Evolutionary conservation across 2,329 filamentous ascomycete species (phyloP), one percentile per base, ranked within the genome.

Genomic region (Cytospora mali): DNA sequence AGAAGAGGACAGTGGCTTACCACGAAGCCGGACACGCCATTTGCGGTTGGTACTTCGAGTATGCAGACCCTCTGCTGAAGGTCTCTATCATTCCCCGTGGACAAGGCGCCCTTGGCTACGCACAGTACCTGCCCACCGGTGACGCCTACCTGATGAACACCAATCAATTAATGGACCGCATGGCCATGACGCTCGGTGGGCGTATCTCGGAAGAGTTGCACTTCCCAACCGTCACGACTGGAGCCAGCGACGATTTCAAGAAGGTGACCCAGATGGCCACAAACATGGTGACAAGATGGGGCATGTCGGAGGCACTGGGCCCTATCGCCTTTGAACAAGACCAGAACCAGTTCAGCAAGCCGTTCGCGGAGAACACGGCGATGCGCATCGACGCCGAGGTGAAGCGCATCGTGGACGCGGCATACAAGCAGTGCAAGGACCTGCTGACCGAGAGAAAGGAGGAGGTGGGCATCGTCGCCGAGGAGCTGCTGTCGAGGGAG

Each of bases 271-370:
- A 88, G 62, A 94, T 97, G 90, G 96, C 95, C 4, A 96, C 91
- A 21, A 89, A 91, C 66, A 99, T 99, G 95, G 95, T 99, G 31
- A 99, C 94, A n/a, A 92, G 97, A 75, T 99, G 93, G 89, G 95
- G 95, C 69, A 99, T 99, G 95, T 96, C 91, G 48, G 86, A 91
- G 69, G 96, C 96, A 79, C 89, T 99, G 53, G 94, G 94, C 31
- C 93, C 93, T 67, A 83, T 99, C 66, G 91, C 96, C 81, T 99
- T 94, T 76, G 90, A 95, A 71, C 90, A 91, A 73, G 84, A 92
- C 71, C 85, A 90, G 67, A 90, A 91, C 74, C 88, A 91, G 72
- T 79, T 97, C 64, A 88, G 93, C 74, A 99, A 99, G 81, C 95
- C 95, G 0, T 99, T 98, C 79, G 94, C 92, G 25, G 95, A 99